phyloP scores from a whole-genome alignment of 352 stramenopile genomes.

The Phytophthora podocarpi region DNA sequence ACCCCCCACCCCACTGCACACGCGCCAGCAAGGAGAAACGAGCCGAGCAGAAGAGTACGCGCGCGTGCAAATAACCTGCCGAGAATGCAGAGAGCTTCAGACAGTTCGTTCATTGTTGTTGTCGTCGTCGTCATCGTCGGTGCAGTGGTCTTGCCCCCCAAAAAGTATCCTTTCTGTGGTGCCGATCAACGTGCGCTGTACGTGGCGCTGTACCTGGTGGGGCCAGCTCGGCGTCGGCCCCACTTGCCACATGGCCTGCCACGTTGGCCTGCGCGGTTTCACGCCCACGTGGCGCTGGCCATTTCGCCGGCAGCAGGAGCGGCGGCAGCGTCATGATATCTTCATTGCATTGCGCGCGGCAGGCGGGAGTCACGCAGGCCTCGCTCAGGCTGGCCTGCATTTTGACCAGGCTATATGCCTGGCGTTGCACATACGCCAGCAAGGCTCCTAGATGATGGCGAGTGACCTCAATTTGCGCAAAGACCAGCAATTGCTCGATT shows the following conservation, averaged over 20 bases:
- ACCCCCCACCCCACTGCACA: neutral
- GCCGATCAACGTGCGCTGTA: constrained; percentile 5
- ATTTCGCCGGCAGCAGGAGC: constrained; percentile 7
- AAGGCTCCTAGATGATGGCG: constrained; percentile 1
- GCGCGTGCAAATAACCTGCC: constrained; percentile 39
- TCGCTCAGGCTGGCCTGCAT: neutral
- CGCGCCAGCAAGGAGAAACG: constrained; percentile 16
- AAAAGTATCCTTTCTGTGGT: constrained; percentile 36
- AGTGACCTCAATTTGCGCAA: constrained; percentile 26
- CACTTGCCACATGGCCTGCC: constrained; percentile 24
- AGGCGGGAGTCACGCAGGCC: constrained; percentile 2
- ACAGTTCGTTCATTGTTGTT: constrained; percentile 18
- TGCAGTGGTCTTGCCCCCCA: neutral
- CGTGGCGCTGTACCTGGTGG: constrained; percentile 11
- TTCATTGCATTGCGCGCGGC: constrained; percentile 1
- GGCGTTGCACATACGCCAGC: constrained; percentile 12
- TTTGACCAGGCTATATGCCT: constrained; percentile 7
- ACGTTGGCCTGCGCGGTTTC: constrained; percentile 17
- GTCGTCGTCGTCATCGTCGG: neutral
- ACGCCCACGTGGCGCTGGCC: neutral
- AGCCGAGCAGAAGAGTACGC: constrained; percentile 36
- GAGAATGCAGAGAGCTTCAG: constrained; percentile 40
- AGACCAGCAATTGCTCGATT: constrained; percentile 24
- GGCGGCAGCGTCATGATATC: neutral
- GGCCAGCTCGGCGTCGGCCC: constrained; percentile 3